Evolutionary conservation across 371 early-diverging fungal species (phyloP), one percentile per base, ranked within the genome.

Genomic region (Apophysomyces sp.): DNA sequence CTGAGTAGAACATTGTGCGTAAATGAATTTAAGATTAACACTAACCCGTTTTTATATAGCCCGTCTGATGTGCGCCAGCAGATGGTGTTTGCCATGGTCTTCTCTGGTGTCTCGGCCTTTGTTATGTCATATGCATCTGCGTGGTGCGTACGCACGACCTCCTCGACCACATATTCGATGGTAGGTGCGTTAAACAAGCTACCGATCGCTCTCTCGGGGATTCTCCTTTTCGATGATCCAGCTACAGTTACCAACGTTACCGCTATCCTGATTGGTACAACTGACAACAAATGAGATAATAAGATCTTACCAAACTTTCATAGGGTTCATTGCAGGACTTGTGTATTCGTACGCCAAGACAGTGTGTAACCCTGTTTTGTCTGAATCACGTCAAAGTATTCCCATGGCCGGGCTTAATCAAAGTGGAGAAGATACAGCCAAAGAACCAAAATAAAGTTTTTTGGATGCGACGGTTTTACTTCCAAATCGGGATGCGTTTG

Each of bases 121-220:
- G 89, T 88, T 52, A 98, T 98, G 74, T 89, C 94, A 2, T 97
- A 94, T 72, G 86, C 91, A 49, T 93, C 94, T 55, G 91, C 95
- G 0, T 98, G 97, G 98, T 94, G 97, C 72, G 89, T 99, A 24
- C 90, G 98, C 56, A 90, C 92, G 4, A 95, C 99, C 11, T 88
- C 89, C 0, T 95, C 98, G 2, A 99, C 99, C 4, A 98, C 99
- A 0, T 94, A 97, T 74, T 93, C 93, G 51, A 99, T 99, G 99
- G 93, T 96, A n/a, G 99, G 99, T 16, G 97, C 99, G 0, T 83
- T 99, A 32, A 99, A 99, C 80, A 99, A 99, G 73, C 82, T 99
- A 26, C 96, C 99, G 3, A 92, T 99, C 40, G 95, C 99, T 4
- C 77, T 95, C 31, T 90, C 94, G 52, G 99, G 99, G 26, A 94